These are phyloP conservation scores for Termitomyces bulborhizus DNA, from an alignment of 768 basidiomycete genomes.

Conservation along the genomic window DNA sequence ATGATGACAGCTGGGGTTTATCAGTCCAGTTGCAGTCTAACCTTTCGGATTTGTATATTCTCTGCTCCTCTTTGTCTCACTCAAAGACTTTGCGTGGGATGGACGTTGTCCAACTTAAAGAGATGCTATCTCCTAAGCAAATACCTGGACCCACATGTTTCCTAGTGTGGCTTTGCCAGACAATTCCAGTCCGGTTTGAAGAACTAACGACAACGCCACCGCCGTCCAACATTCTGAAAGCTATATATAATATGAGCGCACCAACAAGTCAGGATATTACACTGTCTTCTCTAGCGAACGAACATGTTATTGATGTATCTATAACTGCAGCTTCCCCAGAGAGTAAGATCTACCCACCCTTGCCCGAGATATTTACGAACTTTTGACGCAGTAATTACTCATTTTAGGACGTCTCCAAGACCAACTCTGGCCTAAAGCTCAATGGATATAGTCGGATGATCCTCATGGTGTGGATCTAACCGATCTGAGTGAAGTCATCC, in stretches of 20 bases:
- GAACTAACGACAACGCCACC: neutral
- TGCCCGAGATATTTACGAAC: neutral
- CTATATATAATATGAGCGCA: neutral
- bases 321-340: neutral
- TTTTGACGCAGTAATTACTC: neutral
- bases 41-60: neutral
- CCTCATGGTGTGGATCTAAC: neutral
- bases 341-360: neutral
- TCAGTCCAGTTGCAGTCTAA: neutral
- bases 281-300: neutral
- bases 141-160: neutral
- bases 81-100: too few species aligned
- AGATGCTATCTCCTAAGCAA: neutral
- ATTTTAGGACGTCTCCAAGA: neutral
- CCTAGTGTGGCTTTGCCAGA: neutral
- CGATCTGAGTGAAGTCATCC: neutral
- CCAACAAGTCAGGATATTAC: neutral
- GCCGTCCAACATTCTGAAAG: neutral
- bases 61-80: too few species aligned
- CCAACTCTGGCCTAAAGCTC: too few species aligned
- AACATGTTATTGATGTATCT: neutral
- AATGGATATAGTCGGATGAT: neutral
- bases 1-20: neutral
- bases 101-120: too few species aligned
- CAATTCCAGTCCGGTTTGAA: neutral